These are phyloP conservation scores for Penicillium paradoxum DNA, from an alignment of 495 filamentous ascomycete species.

Conservation along the genomic window DNA sequence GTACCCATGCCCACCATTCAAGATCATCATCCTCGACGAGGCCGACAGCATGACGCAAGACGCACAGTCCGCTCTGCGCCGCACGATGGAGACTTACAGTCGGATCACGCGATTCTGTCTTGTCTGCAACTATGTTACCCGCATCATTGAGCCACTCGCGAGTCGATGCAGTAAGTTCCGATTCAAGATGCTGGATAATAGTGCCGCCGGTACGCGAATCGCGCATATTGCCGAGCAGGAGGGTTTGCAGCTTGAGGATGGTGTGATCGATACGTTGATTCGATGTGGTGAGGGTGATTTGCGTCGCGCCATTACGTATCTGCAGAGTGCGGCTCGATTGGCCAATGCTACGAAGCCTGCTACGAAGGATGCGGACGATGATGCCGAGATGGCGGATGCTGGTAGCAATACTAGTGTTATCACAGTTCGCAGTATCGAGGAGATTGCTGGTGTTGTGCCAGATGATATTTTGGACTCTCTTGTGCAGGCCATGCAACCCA, in stretches of 20 bases:
- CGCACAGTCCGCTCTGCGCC: constrained; percentile 83
- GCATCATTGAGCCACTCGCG: constrained; percentile 95
- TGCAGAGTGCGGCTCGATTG: constrained; percentile 84
- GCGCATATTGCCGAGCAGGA: constrained; percentile 77
- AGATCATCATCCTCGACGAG: constrained; percentile 97
- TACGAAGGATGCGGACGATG: constrained; percentile 47
- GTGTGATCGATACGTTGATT: constrained; percentile 77
- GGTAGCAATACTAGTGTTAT: constrained; percentile 38
- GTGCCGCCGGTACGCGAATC: constrained; percentile 67
- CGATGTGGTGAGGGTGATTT: constrained; percentile 89
- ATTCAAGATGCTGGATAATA: constrained; percentile 91
- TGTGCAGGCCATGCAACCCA: constrained; percentile 72
- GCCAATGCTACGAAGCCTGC: constrained; percentile 52
- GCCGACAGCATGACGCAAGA: constrained; percentile 99
- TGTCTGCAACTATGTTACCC: constrained; percentile 96
- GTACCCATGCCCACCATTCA: constrained; percentile 96
- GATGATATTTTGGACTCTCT: constrained; percentile 63
- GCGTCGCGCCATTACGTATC: constrained; percentile 89
- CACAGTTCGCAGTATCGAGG: constrained; percentile 76
- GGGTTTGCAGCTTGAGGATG: constrained; percentile 66
- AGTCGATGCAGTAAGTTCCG: constrained; percentile 91
- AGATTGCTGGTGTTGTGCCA: constrained; percentile 95
- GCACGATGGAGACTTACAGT: constrained; percentile 97
- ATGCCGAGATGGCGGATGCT: constrained; percentile 47
- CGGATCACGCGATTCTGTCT: constrained; percentile 96